Evolutionary conservation across 768 basidiomycete species (phyloP).

Genomic region (Roridomyces roridus): DNA sequence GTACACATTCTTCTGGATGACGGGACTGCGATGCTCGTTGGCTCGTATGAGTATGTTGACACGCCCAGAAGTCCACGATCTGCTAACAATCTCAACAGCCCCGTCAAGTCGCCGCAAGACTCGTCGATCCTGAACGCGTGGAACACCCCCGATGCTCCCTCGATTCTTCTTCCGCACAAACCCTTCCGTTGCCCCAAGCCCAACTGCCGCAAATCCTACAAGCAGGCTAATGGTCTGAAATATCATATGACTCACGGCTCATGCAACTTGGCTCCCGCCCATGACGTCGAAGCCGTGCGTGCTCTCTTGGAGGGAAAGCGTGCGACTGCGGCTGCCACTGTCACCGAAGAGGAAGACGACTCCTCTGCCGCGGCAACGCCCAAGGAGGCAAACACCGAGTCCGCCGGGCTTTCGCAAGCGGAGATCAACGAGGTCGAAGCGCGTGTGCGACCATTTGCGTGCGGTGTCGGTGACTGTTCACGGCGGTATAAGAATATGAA

Average conservation of each 20-base stretch:
- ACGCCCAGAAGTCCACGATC: conserved; percentile 13
- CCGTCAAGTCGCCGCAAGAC: conserved; percentile 18
- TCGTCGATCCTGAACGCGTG: conserved; percentile 66
- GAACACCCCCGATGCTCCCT: conserved; percentile 39
- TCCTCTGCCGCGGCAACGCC: neutral
- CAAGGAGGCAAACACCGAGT: neutral
- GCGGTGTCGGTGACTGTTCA: conserved; percentile 87
- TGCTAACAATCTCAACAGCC: neutral
- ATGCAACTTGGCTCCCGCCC: conserved; percentile 92
- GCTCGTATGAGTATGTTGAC: conserved; percentile 66
- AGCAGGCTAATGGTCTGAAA: conserved; percentile 94
- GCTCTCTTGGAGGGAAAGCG: conserved; percentile 68
- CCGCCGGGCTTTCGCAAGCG: conserved; percentile 15
- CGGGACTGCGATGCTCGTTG: conserved; percentile 64
- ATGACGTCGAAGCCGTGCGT: conserved; percentile 80
- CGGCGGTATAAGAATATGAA: conserved; percentile 99
- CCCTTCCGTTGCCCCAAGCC: conserved; percentile 94
- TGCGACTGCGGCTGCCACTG: conserved; percentile 15
- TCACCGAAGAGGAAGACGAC: neutral
- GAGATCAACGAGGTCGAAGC: conserved; percentile 52
- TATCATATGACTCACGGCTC: conserved; percentile 93
- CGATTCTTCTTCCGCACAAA: conserved; percentile 55
- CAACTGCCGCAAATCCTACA: conserved; percentile 95
- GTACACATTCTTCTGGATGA: too few species aligned
- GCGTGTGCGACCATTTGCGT: conserved; percentile 83